Conservation (phyloP, 2,329 filamentous ascomycete species). For the Fusarium sarcochroum region DNA sequence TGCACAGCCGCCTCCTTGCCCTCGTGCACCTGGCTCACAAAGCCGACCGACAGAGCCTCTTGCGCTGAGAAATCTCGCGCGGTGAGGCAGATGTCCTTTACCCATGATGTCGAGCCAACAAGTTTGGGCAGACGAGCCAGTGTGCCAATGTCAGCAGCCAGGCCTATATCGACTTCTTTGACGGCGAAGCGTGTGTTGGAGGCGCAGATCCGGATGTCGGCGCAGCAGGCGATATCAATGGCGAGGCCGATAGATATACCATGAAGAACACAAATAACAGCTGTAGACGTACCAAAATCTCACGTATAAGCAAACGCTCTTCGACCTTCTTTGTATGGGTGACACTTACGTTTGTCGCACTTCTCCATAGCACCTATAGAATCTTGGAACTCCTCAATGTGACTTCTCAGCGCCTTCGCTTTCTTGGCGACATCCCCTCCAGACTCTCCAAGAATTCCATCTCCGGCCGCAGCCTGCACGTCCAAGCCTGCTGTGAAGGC, state of each 20-base stretch:
- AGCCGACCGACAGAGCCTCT: constrained; percentile 78
- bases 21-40: constrained; percentile 76
- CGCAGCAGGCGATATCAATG: constrained; percentile 79
- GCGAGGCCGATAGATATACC: constrained; percentile 83
- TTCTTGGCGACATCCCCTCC: constrained; percentile 73
- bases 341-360: constrained; percentile 84
- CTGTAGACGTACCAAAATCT: constrained; percentile 55
- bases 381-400: constrained; percentile 85
- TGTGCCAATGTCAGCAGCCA: constrained; percentile 85
- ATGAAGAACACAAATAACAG: constrained; percentile 86
- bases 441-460: constrained; percentile 58
- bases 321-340: not conserved
- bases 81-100: constrained; percentile 82
- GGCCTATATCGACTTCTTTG: constrained; percentile 86
- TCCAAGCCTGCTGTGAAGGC: constrained; percentile 92
- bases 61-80: constrained; percentile 77
- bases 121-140: constrained; percentile 80
- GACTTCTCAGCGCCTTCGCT: constrained; percentile 72
- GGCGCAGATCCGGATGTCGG: constrained; percentile 78
- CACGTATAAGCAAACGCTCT: constrained; percentile 30
- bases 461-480: constrained; percentile 76
- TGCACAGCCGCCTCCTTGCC: constrained; percentile 74
- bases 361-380: constrained; percentile 82
- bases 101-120: constrained; percentile 79
- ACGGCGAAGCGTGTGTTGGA: constrained; percentile 74